Percentiles rank a stretch among this genome's conserved stretches.
Conservation (phyloP, 2,329 filamentous ascomycete genomes). For the Juglanconis sp. region DNA sequence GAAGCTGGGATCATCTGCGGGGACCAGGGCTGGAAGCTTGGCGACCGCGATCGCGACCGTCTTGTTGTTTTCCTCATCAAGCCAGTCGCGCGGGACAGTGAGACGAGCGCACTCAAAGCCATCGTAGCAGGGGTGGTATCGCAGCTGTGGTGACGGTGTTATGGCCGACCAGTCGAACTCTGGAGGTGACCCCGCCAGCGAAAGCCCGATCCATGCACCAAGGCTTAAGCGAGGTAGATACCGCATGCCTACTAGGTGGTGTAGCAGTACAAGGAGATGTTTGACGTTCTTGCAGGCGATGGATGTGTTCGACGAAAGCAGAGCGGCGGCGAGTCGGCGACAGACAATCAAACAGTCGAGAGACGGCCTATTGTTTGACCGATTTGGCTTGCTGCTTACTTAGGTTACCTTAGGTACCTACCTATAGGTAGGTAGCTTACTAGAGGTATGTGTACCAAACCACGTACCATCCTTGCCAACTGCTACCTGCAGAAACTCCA, state of each 20-base stretch:
- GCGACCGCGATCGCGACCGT: slow-evolving; percentile 39
- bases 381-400: neutral
- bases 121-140: slow-evolving; percentile 39
- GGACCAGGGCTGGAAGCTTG: slow-evolving; percentile 37
- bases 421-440: too few relatives aligned
- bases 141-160: slow-evolving; percentile 31
- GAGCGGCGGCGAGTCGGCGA: too few relatives aligned
- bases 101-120: slow-evolving; percentile 39
- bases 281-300: too few relatives aligned
- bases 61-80: slow-evolving; percentile 25
- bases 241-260: neutral
- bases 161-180: slow-evolving; percentile 32
- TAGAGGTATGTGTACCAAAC: too few relatives aligned
- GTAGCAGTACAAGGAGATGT: too few relatives aligned
- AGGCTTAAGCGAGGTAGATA: neutral
- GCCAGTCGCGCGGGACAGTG: slow-evolving; percentile 42
- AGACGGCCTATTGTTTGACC: neutral
- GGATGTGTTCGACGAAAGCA: too few relatives aligned
- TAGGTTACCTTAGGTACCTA: too few relatives aligned
- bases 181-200: neutral
- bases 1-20: slow-evolving; percentile 34
- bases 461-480: too few relatives aligned
- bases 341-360: neutral
- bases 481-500: too few relatives aligned
- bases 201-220: neutral